Base-by-base conservation (phyloP, 768 basidiomycete species). In the Tricholoma sp. region DNA sequence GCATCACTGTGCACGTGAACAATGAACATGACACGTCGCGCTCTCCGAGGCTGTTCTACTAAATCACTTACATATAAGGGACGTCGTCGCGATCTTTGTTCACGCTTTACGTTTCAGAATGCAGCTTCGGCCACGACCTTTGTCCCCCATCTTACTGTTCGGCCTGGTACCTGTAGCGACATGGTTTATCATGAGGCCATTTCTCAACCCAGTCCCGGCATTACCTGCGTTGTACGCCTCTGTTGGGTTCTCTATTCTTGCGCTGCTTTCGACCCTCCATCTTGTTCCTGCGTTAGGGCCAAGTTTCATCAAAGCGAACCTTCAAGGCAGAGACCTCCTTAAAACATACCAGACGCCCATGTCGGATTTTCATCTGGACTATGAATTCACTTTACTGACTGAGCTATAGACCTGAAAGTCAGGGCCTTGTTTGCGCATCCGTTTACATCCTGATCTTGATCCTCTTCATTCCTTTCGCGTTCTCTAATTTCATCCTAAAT, bases 401-500 rank as follows among this genome's bases (percentile, higher is more conserved):
- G 47, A 22, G 24, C 24, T 55, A n/a, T 57, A 98, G 95, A 69
- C 95, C 97, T 43, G 97, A 99, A 75, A 93, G 92, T 62, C 83
- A 89, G 65, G 96, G 96, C 11, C 84, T 98, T 57, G 87, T 97
- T 50, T 91, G 88, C 66, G 94, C 96, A 1, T 82, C 86, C 2
- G 79, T 95, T 55, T 98, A 98, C 68, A 88, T 97, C 57, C 79
- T 91, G 41, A 73, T 88, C 41, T 74, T 99, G 61, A 91, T 93
- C 57, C 76, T 97, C 4, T 99, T 98, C 66, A 96, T 97, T 57
- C 96, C 96, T 0, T 95, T 98, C 66, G 91, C 93, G 0, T 99
- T 97, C 71, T 90, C 93, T 47, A 80, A 88, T 59, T 76, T 84
- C 2, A 79, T 89, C 45, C 68, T 79, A 29, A 78, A 73, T 54